phyloP scores from a whole-genome alignment of 345 rosid species.

The Eucalyptus virginea region DNA sequence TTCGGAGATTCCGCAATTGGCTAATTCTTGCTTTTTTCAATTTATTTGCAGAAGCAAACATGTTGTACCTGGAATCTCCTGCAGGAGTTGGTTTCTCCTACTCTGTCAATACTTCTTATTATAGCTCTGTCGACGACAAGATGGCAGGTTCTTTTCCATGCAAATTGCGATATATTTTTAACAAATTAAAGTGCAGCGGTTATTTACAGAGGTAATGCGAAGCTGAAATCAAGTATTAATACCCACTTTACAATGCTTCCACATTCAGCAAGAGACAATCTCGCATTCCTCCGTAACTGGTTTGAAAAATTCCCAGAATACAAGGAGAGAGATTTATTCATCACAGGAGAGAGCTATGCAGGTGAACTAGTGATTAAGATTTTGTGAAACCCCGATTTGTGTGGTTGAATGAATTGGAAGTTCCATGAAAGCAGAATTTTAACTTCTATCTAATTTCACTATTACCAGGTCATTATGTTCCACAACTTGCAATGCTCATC shows the following conservation, averaged over 20 bases:
- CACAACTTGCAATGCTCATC: conserved; percentile 32
- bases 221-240: not conserved
- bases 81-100: conserved; percentile 50
- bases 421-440: not conserved
- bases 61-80: conserved; percentile 40
- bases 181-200: not conserved
- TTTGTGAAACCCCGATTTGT: not conserved
- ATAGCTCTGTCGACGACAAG: conserved; percentile 3
- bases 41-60: conserved; percentile 26
- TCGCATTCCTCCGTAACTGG: conserved; percentile 20
- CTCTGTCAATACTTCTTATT: conserved; percentile 14
- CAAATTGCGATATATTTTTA: not conserved
- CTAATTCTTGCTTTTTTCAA: not conserved
- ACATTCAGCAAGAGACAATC: conserved; percentile 18
- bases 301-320: conserved; percentile 20
- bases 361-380: not conserved
- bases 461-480: conserved; percentile 39
- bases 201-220: not conserved
- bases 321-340: conserved; percentile 18
- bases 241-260: not conserved
- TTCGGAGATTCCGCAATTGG: not conserved
- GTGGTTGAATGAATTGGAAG: not conserved
- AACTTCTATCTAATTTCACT: not conserved
- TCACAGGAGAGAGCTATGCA: conserved; percentile 34
- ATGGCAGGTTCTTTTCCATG: conserved; percentile 7